Percentiles rank a stretch among this genome's conserved stretches.
Evolutionary conservation across 805 yeast genomes (phyloP).

Genomic region (Ogataea trehalophila): DNA sequence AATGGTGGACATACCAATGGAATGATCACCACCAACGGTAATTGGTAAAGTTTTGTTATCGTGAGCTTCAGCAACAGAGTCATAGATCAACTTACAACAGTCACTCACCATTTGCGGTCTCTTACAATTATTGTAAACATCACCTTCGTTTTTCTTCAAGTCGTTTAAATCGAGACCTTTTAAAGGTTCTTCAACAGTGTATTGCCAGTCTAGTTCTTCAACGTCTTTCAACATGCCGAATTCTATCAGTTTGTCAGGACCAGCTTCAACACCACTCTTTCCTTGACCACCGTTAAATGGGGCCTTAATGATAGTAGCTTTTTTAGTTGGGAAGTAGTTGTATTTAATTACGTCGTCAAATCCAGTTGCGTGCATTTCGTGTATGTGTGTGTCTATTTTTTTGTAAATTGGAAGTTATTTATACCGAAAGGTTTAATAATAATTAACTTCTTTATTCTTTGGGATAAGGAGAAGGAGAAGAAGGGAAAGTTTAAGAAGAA

Average conservation of each 20-base stretch:
- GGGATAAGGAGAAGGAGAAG: too few species aligned
- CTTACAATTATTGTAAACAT: slow-evolving; percentile 54
- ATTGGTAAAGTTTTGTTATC: slow-evolving; percentile 55
- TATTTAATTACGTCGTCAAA: slow-evolving; percentile 28
- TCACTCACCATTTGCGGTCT: slow-evolving; percentile 75
- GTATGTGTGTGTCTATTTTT: neutral
- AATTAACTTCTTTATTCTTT: neutral
- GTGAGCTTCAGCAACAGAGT: slow-evolving; percentile 52
- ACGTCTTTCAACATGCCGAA: slow-evolving; percentile 66
- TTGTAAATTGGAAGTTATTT: neutral
- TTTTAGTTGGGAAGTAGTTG: slow-evolving; percentile 50
- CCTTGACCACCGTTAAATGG: slow-evolving; percentile 98
- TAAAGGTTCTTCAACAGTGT: slow-evolving; percentile 50
- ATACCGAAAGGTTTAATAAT: neutral
- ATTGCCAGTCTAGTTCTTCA: slow-evolving; percentile 67
- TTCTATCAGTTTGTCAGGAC: slow-evolving; percentile 77
- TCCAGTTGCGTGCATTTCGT: neutral
- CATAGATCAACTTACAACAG: slow-evolving; percentile 59
- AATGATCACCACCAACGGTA: slow-evolving; percentile 95
- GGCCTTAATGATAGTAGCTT: slow-evolving; percentile 72
- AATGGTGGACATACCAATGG: slow-evolving; percentile 91
- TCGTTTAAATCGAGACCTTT: slow-evolving; percentile 40
- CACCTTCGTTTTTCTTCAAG: slow-evolving; percentile 39
- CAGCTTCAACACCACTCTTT: slow-evolving; percentile 87
- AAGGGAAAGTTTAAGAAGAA: too few species aligned